Evolutionary conservation across 441 rosid genomes (phyloP), one percentile per base, ranked within the genome.

Genomic region (California macrophylla): DNA sequence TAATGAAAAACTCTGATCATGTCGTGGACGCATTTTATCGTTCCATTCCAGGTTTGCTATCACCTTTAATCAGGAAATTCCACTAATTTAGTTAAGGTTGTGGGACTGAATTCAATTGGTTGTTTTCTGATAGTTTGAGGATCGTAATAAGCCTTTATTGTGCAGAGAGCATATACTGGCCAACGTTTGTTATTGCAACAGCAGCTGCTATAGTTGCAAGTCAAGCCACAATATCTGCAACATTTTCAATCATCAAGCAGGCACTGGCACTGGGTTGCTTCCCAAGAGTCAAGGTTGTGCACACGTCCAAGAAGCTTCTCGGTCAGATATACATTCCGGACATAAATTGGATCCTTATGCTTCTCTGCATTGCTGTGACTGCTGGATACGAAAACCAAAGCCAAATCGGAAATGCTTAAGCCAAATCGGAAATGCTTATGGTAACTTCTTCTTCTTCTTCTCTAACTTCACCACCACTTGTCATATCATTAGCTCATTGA

Each of bases 241-340:
- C 99, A 23, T 94, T 94, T 84, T 94, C 99, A 15, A 94, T 94
- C 78, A 92, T 94, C 77, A 92, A 89, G 82, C 98, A 94, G 83
- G 89, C 97, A 82, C 96, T 87, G 76, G 87, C 99, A 23, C 89
- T 94, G 32, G 86, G 97, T 50, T 94, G 99, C 78, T 94, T 94
- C 72, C 98, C 98, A 0, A 85, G 91, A 69, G 98, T 94, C 71
- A 94, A 90, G 83, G 97, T 94, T 70, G 76, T 94, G 71, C 99
- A 89, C 83, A 94, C 99, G 16, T 92, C 97, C 0, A 92, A 85
- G 66, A 87, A 90, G 80, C 87, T 91, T 23, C 96, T 92, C 1
- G 99, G 99, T 24, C 99, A 92, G 80, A 91, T 94, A 58, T 94
- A 94, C 73, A 92, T 94, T 67, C 99, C 99, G 0, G 99, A 94